Evolutionary conservation across 495 filamentous ascomycete species (phyloP).

Genomic region (Wilcoxina mikolae): DNA sequence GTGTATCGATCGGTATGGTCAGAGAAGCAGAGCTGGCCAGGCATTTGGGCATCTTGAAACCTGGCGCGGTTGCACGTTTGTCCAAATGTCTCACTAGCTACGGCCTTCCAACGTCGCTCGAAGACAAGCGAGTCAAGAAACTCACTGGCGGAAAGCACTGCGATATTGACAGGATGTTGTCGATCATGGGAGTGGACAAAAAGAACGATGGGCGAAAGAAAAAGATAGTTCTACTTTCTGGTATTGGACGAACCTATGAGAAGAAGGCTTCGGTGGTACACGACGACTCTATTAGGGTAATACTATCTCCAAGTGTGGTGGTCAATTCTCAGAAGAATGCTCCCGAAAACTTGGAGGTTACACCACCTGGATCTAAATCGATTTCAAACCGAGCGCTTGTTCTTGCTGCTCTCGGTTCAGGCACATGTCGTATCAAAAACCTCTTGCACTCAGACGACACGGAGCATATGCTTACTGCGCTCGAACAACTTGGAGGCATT

Average conservation of each 20-base stretch:
- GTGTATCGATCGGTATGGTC: conserved; percentile 94
- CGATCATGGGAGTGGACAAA: conserved; percentile 95
- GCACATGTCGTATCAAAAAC: conserved; percentile 75
- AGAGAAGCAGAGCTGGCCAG: conserved; percentile 90
- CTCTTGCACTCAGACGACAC: conserved; percentile 94
- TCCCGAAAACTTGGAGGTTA: conserved; percentile 44
- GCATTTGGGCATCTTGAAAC: conserved; percentile 73
- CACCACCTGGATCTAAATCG: conserved; percentile 91
- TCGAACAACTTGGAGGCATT: conserved; percentile 72
- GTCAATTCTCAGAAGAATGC: conserved; percentile 36
- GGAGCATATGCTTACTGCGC: conserved; percentile 86
- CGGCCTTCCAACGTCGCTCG: conserved; percentile 70
- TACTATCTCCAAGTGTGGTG: conserved; percentile 65
- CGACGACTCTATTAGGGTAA: conserved; percentile 68
- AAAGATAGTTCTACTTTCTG: conserved; percentile 87
- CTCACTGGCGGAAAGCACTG: conserved; percentile 78
- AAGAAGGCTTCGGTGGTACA: conserved; percentile 73
- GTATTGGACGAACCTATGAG: conserved; percentile 77
- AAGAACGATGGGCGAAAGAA: conserved; percentile 95
- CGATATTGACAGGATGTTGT: conserved; percentile 72
- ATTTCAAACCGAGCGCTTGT: conserved; percentile 92
- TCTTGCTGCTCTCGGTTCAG: conserved; percentile 77
- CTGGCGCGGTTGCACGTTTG: conserved; percentile 74
- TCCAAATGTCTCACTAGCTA: conserved; percentile 89
- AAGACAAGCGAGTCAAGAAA: conserved; percentile 70